Base-by-base conservation (phyloP, 306 rosid genomes). In the Vigna unguiculata region DNA sequence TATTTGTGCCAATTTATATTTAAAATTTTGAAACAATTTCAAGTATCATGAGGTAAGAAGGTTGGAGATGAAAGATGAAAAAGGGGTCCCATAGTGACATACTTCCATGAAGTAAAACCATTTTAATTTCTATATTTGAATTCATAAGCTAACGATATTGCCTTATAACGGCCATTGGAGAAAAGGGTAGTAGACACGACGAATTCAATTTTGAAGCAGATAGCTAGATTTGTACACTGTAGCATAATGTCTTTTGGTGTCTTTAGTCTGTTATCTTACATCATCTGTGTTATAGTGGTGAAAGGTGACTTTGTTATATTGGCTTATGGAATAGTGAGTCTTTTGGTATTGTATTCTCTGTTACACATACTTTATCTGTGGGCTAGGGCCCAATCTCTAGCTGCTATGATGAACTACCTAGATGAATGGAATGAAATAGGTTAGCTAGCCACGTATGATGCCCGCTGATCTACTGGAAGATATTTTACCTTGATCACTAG, bases 191-290 rank as follows among this genome's bases (percentile, higher is more conserved):
- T 60, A 25, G 38, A 47, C 62, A 60, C 48, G 30, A 34, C 36
- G 65, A 7, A 20, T 53, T 76, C 38, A 48, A 57, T 57, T 66
- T 67, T 66, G 71, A 58, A 59, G 66, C 51, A 81, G 19, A 60
- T 21, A 34, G 43, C 51, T 58, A 47, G 11, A 62, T 62, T 34
- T 48, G 71, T 49, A 25, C 34, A 55, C 11, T 34, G 24, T 66
- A 53, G 32, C 58, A 57, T 76, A 45, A 25, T 69, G 46, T 34
- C 60, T 65, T 57, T 77, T 36, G 78, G 71, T 72, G 64, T 75
- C 79, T 19, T 48, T 32, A 52, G 48, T 49, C 76, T 5, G 3
- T 55, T 22, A 64, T 46, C 69, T 81, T 40, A 40, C 12, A 9
- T 60, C 48, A 63, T 69, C 30, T 21, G 19, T 67, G 54, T 45